phyloP scores from a whole-genome alignment of 331 rosid genomes.

The Acacia concinna region DNA sequence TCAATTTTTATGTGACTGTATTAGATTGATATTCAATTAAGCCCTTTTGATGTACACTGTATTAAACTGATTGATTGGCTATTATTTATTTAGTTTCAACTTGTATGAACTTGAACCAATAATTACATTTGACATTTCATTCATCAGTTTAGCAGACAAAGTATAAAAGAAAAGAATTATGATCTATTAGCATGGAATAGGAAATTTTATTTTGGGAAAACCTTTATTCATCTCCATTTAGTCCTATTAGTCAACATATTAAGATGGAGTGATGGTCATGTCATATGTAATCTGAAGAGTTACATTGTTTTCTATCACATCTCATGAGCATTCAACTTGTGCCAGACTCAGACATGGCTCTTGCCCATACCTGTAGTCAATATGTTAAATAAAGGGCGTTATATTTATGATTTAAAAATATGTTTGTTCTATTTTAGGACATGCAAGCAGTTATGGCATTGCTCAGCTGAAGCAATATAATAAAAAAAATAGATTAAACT shows the following conservation, averaged over 20 bases:
- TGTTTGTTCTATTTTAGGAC: background rate
- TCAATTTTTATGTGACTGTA: background rate
- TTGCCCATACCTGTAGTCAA: background rate
- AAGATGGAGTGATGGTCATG: background rate
- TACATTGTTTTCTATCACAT: background rate
- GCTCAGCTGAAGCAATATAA: background rate
- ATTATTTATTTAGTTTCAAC: background rate
- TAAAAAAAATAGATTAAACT: background rate
- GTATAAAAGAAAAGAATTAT: background rate
- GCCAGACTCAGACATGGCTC: background rate
- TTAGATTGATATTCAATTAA: background rate
- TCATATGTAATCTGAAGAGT: background rate
- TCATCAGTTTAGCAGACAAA: background rate
- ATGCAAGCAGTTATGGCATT: background rate
- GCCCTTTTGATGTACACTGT: background rate
- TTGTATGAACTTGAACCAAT: slow-evolving; percentile 7
- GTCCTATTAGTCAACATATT: slow-evolving; percentile 3
- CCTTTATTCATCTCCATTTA: background rate
- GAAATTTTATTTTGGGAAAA: background rate
- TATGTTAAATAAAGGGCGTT: background rate
- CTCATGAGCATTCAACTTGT: background rate
- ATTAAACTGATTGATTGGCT: background rate
- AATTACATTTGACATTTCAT: background rate
- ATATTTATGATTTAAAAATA: background rate
- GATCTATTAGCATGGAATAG: background rate